Base-by-base conservation (phyloP, 1,139 yeast genomes). In the Blastobotrys capitulatus region DNA sequence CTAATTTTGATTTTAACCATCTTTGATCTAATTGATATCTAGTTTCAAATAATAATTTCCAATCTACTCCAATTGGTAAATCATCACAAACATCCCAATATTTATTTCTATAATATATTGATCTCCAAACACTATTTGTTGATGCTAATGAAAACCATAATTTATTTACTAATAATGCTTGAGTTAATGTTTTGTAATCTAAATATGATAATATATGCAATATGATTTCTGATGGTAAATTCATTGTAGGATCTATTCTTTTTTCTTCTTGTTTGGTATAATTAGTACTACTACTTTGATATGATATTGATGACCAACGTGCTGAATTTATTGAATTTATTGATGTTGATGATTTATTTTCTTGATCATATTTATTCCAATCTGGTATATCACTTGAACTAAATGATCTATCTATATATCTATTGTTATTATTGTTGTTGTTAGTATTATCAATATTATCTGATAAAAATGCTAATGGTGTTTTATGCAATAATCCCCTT, bases 221-320 rank as follows among this genome's bases (percentile, higher is more conserved):
- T 12, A 55, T 36, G n/a, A 65, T 50, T 40, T 66, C 70, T 12
- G 52, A 36, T 2, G 70, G 70, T n/a, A 62, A 53, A n/a, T 25
- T 32, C 35, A 27, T 20, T 35, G 58, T 39, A 41, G 62, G 59
- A 50, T 62, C 66, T 6, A 51, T 36, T 53, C 18, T 42, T 46
- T 22, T 52, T 57, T 12, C 19, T 45, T n/a, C n/a, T n/a, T n/a
- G n/a, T n/a, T n/a, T n/a, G n/a, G n/a, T n/a, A n/a, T n/a, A 60
- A 60, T 9, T 57, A 60, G 13, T 60, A 52, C 1, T 60, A 63
- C 1, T 62, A 58, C 43, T 60, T 63, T 3, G 58, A n/a, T n/a
- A n/a, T n/a, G n/a, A n/a, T n/a, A n/a, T n/a, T 22, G 25, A 22
- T 5, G 25, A 22, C 25, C 25, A 5, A 7, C 25, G 25, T 22